Evolutionary conservation across 805 yeast genomes (phyloP), one percentile per base, ranked within the genome.

Genomic region (Groenewaldozyma tartarivorans): DNA sequence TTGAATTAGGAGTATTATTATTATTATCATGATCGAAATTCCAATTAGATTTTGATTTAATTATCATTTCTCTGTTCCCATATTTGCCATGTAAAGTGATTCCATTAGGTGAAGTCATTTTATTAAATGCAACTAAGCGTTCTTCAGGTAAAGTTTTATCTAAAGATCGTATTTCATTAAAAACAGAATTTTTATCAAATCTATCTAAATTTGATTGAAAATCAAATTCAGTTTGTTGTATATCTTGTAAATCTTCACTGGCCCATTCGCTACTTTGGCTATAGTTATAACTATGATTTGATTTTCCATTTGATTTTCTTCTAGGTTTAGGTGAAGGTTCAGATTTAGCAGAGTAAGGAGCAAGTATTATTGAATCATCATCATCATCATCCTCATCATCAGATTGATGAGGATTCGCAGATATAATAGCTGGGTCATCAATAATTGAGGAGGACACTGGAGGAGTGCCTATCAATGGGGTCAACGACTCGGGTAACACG

Each of bases 141-240:
- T 73, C 68, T 11, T 69, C 64, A 1, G 80, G 79, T 31, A 70
- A 74, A 15, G 75, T 67, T 16, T 66, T 69, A 55, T 87, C 96
- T 40, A 67, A 63, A 46, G 69, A 69, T 38, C 75, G 76, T 53
- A 88, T 71, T 55, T 85, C 86, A 37, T 81, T 82, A 58, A 88
- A 81, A 3, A 87, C 90, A 4, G 78, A 68, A 44, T 69, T 66
- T 58, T 88, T 88, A 58, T 88, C 92, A 54, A 88, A 88, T 67
- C 78, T 76, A 19, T 79, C 79, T 47, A 88, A 68, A 55, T 82
- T 84, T 11, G 84, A 79, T 41, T 76, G 84, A 60, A 88, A 88
- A 58, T 88, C 96, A 61, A 88, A 88, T 48, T 86, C 96, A 68
- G 56, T 74, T 69, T 44, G 66, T 62, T 42, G 62, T 49, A 24